phyloP scores from a whole-genome alignment of 208 protist species.

The Zelonia costaricensis region DNA sequence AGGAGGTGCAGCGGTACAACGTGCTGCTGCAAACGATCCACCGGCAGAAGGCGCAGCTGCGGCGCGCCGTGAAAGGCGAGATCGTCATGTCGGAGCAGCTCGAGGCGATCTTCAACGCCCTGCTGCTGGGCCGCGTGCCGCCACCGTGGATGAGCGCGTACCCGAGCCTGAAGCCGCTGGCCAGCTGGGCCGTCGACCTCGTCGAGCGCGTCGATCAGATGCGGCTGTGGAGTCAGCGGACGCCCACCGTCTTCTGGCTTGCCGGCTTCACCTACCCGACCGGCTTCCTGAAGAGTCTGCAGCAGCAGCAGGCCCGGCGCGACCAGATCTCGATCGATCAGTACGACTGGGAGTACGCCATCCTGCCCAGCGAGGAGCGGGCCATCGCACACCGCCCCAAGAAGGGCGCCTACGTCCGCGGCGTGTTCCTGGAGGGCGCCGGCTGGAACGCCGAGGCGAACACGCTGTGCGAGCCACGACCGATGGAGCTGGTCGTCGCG shows the following conservation, averaged over 20 bases:
- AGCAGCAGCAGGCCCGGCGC: slow-evolving; percentile 94
- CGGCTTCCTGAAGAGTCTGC: slow-evolving; percentile 97
- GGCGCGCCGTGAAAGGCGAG: slow-evolving; percentile 96
- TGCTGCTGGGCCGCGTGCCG: slow-evolving; percentile 94
- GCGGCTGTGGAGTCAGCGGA: slow-evolving; percentile 90
- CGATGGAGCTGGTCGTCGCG: slow-evolving; percentile 95
- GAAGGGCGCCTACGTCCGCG: slow-evolving; percentile 96
- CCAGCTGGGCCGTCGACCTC: slow-evolving; percentile 97
- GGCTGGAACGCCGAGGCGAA: slow-evolving; percentile 93
- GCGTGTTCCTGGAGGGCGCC: slow-evolving; percentile 97
- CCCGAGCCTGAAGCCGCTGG: slow-evolving; percentile 97
- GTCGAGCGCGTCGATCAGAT: slow-evolving; percentile 94
- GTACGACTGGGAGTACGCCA: slow-evolving; percentile 97
- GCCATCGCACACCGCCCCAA: slow-evolving; percentile 91
- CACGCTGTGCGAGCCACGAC: slow-evolving; percentile 94
- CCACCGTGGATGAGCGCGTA: slow-evolving; percentile 95
- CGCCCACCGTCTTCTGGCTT: slow-evolving; percentile 97
- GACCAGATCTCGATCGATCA: slow-evolving; percentile 96
- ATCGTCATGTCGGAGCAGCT: slow-evolving; percentile 98
- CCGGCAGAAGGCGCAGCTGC: slow-evolving; percentile 90
- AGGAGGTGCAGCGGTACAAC: slow-evolving; percentile 99
- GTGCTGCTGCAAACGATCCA: slow-evolving; percentile 92
- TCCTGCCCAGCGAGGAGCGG: slow-evolving; percentile 90
- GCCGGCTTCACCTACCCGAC: slow-evolving; percentile 99
- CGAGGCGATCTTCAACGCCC: slow-evolving; percentile 92